These are phyloP conservation scores for Colletotrichum phormii DNA, from an alignment of 2,329 filamentous ascomycete species.

Conservation along the genomic window DNA sequence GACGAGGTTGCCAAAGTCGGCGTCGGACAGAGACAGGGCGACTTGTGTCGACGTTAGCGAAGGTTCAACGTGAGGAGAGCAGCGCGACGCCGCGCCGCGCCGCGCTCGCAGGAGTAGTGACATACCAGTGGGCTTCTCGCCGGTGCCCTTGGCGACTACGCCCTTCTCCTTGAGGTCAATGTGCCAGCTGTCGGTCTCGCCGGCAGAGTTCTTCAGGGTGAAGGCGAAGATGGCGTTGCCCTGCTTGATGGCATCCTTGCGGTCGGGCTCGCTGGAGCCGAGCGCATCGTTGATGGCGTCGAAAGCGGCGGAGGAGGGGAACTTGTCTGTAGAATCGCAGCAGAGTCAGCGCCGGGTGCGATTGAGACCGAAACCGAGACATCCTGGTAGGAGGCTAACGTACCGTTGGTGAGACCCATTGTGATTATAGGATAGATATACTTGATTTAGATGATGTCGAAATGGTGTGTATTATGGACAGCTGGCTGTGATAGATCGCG, in stretches of 20 bases:
- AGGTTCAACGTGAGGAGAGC: background rate
- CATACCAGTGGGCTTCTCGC: constrained; percentile 86
- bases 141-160: constrained; percentile 80
- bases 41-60: constrained; percentile 66
- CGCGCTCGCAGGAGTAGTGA: constrained; percentile 25
- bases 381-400: constrained; percentile 37
- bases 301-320: constrained; percentile 92
- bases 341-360: constrained; percentile 4
- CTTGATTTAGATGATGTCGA: background rate
- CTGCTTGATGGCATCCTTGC: constrained; percentile 90
- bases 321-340: constrained; percentile 69
- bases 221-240: constrained; percentile 91
- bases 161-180: constrained; percentile 95
- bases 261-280: constrained; percentile 74
- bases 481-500: constrained; percentile 3
- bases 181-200: constrained; percentile 88
- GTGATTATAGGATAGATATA: constrained; percentile 41
- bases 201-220: constrained; percentile 87
- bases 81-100: too few relatives aligned
- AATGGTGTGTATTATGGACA: background rate
- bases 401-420: constrained; percentile 83
- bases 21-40: constrained; percentile 85
- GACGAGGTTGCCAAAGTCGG: constrained; percentile 87
- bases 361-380: background rate
- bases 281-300: constrained; percentile 85